Evolutionary conservation across 805 yeast genomes (phyloP).

Genomic region (Ogataea paraovalis): DNA sequence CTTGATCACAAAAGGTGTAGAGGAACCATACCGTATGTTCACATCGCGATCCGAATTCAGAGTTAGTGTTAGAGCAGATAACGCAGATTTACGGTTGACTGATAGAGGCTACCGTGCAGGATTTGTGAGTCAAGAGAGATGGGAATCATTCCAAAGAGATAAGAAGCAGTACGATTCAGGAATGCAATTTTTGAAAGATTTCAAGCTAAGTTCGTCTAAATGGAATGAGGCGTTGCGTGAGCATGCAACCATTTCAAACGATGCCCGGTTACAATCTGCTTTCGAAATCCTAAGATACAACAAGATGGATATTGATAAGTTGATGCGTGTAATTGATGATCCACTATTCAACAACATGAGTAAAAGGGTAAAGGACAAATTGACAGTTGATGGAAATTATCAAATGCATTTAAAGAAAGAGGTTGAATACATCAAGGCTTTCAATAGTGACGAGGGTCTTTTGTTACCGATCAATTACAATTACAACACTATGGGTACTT

Average conservation of each 20-base stretch:
- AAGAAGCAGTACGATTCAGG: conserved; percentile 40
- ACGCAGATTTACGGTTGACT: conserved; percentile 86
- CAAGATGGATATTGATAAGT: conserved; percentile 31
- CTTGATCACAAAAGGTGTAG: conserved; percentile 89
- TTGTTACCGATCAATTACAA: conserved; percentile 65
- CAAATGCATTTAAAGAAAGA: conserved; percentile 78
- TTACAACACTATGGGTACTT: conserved; percentile 53
- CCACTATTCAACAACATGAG: conserved; percentile 28
- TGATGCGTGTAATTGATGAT: conserved; percentile 35
- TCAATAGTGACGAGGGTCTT: conserved; percentile 77
- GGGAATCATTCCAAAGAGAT: conserved; percentile 44
- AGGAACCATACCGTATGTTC: conserved; percentile 97
- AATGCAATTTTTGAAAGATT: conserved; percentile 40
- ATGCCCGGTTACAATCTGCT: conserved; percentile 53
- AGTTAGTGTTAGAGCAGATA: conserved; percentile 85
- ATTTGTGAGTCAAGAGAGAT: conserved; percentile 59
- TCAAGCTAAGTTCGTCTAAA: conserved; percentile 47
- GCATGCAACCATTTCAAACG: conserved; percentile 44
- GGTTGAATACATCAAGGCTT: conserved; percentile 64
- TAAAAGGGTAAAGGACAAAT: conserved; percentile 49
- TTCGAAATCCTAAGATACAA: conserved; percentile 67
- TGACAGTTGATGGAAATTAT: conserved; percentile 78
- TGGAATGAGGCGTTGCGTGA: conserved; percentile 58
- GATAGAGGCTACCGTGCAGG: conserved; percentile 63
- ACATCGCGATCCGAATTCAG: conserved; percentile 94